These are phyloP conservation scores for Pyrenophora tritici-repentis DNA, from an alignment of 2,329 filamentous ascomycete species.

Conservation along the genomic window DNA sequence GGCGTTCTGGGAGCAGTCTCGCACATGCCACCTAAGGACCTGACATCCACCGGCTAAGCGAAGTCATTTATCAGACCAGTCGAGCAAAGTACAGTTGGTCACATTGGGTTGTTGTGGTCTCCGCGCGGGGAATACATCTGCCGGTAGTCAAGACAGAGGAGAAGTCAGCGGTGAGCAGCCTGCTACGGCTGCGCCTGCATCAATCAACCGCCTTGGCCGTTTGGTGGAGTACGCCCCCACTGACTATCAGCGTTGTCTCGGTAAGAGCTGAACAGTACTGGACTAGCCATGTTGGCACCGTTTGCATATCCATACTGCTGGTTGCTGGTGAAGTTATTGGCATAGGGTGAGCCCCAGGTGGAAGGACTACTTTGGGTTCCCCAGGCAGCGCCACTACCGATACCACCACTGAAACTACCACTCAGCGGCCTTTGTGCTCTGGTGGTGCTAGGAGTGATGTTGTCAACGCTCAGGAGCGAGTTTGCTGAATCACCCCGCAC, in stretches of 20 bases:
- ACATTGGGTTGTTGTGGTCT: background rate
- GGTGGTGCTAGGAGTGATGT: conserved; percentile 15
- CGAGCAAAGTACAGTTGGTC: no score
- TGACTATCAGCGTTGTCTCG: conserved; percentile 35
- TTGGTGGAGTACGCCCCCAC: conserved; percentile 44
- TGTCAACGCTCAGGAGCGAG: conserved; percentile 47
- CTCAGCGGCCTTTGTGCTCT: conserved; percentile 31
- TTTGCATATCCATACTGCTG: conserved; percentile 23
- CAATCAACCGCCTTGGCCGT: conserved; percentile 48
- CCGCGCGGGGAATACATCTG: background rate
- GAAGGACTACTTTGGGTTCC: conserved; percentile 35
- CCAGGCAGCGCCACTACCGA: conserved; percentile 42
- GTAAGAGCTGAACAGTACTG: conserved; percentile 51
- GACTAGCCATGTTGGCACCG: conserved; percentile 45
- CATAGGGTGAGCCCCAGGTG: conserved; percentile 33
- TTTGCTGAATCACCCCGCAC: conserved; percentile 51
- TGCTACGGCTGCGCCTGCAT: conserved; percentile 15
- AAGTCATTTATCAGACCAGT: no score
- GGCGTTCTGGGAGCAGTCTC: no score
- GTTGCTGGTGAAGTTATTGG: conserved; percentile 25
- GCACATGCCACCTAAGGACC: no score
- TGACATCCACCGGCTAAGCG: no score
- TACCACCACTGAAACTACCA: conserved; percentile 27
- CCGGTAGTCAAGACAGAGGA: conserved; percentile 9
- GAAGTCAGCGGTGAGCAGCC: conserved; percentile 14